Conservation (phyloP, 371 early-diverging fungal genomes). For the Lichtheimia ornata region DNA sequence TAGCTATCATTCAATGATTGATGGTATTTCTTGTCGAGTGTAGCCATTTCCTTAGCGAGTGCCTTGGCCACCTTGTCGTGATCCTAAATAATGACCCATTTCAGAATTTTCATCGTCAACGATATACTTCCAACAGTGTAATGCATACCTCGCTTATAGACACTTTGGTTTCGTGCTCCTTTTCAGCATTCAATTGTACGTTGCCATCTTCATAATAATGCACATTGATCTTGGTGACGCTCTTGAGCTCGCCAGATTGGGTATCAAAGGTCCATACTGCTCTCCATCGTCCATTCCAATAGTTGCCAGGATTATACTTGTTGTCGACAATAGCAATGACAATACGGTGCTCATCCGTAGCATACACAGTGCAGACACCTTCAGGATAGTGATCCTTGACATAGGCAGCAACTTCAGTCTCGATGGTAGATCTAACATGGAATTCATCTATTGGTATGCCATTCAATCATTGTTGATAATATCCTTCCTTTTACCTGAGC, state of each 20-base stretch:
- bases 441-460: background rate
- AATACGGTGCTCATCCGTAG: conserved; percentile 47
- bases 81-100: conserved; percentile 35
- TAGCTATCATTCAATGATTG: conserved; percentile 81
- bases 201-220: conserved; percentile 99
- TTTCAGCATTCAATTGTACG: conserved; percentile 86
- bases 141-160: conserved; percentile 24
- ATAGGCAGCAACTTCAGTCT: conserved; percentile 64
- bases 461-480: background rate
- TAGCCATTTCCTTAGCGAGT: conserved; percentile 65
- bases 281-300: conserved; percentile 94
- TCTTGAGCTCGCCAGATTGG: conserved; percentile 64
- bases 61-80: conserved; percentile 48
- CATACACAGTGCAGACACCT: conserved; percentile 72
- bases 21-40: conserved; percentile 85
- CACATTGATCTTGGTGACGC: conserved; percentile 74
- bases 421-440: conserved; percentile 54
- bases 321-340: conserved; percentile 80
- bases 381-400: conserved; percentile 78
- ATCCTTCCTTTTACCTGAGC: conserved; percentile 28
- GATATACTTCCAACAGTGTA: too few species aligned
- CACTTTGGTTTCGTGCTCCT: conserved; percentile 55
- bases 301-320: conserved; percentile 90
- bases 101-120: too few species aligned
- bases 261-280: conserved; percentile 76